These are phyloP conservation scores for Thielaviopsis cerberus DNA, from an alignment of 2,329 filamentous ascomycete species.

Conservation along the genomic window DNA sequence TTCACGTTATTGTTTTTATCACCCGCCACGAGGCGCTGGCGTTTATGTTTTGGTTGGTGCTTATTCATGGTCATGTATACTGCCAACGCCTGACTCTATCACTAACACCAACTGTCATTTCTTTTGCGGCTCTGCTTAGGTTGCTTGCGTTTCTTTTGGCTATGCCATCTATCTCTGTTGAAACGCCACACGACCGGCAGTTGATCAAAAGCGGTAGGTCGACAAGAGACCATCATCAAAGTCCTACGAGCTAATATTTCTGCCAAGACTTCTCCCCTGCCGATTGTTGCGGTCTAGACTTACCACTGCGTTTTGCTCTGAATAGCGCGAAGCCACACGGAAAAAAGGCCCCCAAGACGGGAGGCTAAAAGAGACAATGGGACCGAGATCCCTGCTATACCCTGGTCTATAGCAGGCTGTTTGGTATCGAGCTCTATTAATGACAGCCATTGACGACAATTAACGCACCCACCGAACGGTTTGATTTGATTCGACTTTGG, in stretches of 20 bases:
- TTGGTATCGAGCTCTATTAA: no score
- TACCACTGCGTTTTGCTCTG: background rate
- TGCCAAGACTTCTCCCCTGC: background rate
- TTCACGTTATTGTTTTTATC: background rate
- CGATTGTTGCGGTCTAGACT: background rate
- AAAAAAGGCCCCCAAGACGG: no score
- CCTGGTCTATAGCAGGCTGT: no score
- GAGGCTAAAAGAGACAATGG: no score
- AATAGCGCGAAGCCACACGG: no score
- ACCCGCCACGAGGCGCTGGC: background rate
- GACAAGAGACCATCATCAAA: background rate
- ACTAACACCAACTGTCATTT: background rate
- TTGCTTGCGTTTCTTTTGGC: background rate
- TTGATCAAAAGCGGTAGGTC: background rate
- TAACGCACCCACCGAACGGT: background rate
- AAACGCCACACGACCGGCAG: background rate
- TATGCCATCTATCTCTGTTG: background rate
- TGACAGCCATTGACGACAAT: background rate
- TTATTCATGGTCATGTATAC: background rate
- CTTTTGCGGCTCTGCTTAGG: background rate
- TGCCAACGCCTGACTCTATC: background rate
- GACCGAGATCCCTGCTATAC: no score
- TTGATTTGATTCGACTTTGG: background rate
- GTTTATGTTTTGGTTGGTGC: background rate
- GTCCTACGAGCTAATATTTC: background rate